Evolutionary conservation across 2,329 filamentous ascomycete species (phyloP), one percentile per base, ranked within the genome.

Genomic region (Epichloe typhina): DNA sequence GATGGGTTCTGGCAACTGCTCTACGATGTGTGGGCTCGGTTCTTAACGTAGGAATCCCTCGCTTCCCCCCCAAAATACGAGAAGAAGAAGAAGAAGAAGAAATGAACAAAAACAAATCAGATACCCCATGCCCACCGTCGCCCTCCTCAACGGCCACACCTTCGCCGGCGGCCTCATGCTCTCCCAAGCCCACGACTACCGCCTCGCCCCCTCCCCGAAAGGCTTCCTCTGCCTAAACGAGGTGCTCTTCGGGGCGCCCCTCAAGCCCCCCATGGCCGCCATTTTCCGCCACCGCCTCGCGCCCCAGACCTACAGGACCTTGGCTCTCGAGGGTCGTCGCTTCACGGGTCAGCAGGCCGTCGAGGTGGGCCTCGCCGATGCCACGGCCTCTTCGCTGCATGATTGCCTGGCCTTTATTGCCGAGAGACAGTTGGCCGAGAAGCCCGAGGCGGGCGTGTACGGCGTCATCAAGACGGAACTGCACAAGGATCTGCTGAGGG

Each of bases 221-320:
- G 88, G 87, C n/a, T 90, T 80, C 66, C 65, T 86, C 39, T 91
- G 87, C 66, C 70, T 93, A 57, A 91, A 91, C 66, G 87, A 93
- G 69, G 73, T 93, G 13, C 82, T 89, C 57, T 84, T 93, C 54
- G 86, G 87, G 48, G 83, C 83, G 1, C 79, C 83, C n/a, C 75
- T 93, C 37, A 77, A 82, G 56, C 75, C 86, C 74, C 85, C 85
- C 53, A 89, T 94, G 85, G 77, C 77, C 50, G 72, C 74, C 46
- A 78, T 93, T 55, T 91, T 93, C 70, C 75, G 85, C 13, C 70
- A 82, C 58, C 93, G 91, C 67, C 64, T 83, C 3, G 59, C 74
- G 0, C 64, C 73, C 8, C 65, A 73, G 1, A 72, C 74, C 0
- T 85, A 83, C 62, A 75, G 84, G 37, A 69, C 71, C 41, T 68